Percentiles rank a stretch among this genome's conserved stretches.
These are phyloP conservation scores for Viridothelium virens DNA, from an alignment of 495 filamentous ascomycete species.

Conservation along the genomic window DNA sequence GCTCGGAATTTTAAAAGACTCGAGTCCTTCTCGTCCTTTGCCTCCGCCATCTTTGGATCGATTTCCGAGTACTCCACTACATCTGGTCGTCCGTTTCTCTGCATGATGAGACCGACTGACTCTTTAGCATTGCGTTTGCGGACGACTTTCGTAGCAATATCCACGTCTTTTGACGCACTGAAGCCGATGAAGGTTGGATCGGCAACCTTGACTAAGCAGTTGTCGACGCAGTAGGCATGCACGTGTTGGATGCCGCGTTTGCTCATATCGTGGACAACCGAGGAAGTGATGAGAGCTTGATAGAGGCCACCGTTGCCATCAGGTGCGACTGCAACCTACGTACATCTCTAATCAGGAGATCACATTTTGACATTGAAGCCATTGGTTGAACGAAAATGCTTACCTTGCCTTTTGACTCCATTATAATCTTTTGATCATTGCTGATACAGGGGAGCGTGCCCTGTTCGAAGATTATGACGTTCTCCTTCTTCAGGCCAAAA, in stretches of 20 bases:
- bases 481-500: conserved; percentile 78
- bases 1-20: conserved; percentile 89
- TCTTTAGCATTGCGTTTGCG: conserved; percentile 96
- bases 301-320: conserved; percentile 98
- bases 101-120: conserved; percentile 87
- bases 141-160: conserved; percentile 97
- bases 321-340: conserved; percentile 81
- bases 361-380: neutral
- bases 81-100: conserved; percentile 92
- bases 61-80: conserved; percentile 99
- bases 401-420: conserved; percentile 83
- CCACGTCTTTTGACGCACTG: conserved; percentile 76
- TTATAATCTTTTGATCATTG: conserved; percentile 93
- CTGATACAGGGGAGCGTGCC: conserved; percentile 94
- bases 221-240: conserved; percentile 97
- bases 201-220: conserved; percentile 95
- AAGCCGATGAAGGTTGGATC: conserved; percentile 96
- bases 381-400: conserved; percentile 13
- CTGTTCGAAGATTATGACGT: conserved; percentile 93
- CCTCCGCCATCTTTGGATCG: conserved; percentile 75
- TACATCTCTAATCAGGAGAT: neutral
- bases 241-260: conserved; percentile 88
- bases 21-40: conserved; percentile 74
- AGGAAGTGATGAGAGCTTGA: conserved; percentile 74
- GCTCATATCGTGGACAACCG: conserved; percentile 81